These are phyloP conservation scores for Linum tenue DNA, from an alignment of 345 rosid species.

Conservation along the genomic window DNA sequence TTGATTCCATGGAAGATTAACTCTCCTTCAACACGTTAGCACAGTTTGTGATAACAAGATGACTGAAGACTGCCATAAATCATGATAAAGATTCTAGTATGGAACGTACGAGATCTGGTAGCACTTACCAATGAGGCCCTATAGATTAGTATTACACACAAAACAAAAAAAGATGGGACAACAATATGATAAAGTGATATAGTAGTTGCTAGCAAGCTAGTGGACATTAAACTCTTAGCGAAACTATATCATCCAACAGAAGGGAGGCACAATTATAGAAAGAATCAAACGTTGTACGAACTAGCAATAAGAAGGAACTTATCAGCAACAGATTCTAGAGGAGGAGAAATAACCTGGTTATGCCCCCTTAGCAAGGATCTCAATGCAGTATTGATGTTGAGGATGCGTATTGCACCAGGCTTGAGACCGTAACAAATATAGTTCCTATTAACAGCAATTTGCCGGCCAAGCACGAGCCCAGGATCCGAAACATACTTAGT, in stretches of 20 bases:
- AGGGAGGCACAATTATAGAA: background rate
- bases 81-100: no score
- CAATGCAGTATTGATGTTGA: constrained; percentile 71
- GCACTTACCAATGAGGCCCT: no score
- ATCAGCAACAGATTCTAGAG: background rate
- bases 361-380: constrained; percentile 77
- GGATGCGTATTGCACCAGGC: constrained; percentile 74
- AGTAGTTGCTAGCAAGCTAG: no score
- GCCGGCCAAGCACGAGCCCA: constrained; percentile 66
- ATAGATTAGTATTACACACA: no score
- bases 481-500: constrained; percentile 86
- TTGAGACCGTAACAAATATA: constrained; percentile 84
- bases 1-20: no score
- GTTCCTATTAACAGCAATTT: constrained; percentile 66
- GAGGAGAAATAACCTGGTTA: constrained; percentile 43
- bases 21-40: no score
- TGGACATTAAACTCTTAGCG: background rate
- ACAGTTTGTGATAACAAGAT: no score
- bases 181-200: background rate
- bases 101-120: no score
- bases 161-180: background rate
- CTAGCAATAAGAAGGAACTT: background rate
- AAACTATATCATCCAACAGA: background rate
- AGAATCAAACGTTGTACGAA: no score
- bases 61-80: no score